A percentile compares a stretch with the other conserved stretches of the same genome.
Evolutionary conservation across 2,329 filamentous ascomycete genomes (phyloP).

Genomic region (Magnaporthiopsis rhizophila): DNA sequence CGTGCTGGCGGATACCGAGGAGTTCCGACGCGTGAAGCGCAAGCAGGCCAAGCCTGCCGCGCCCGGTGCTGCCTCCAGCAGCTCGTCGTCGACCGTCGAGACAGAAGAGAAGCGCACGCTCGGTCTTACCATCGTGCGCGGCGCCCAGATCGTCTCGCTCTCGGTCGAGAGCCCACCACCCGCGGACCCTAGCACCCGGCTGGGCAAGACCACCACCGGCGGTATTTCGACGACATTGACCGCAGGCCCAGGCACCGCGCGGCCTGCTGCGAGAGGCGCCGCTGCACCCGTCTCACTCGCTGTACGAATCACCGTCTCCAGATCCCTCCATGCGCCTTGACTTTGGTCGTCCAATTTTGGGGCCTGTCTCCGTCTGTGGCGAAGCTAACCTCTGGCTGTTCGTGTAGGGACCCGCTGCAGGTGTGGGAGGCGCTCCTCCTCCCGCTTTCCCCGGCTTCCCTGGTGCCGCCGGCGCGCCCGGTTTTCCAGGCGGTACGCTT

Average conservation of each 20-base stretch:
- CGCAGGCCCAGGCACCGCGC: slow-evolving; percentile 81
- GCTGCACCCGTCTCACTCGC: slow-evolving; percentile 68
- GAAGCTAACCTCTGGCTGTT: slow-evolving; percentile 13
- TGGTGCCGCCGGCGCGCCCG: slow-evolving; percentile 38
- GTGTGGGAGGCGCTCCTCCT: slow-evolving; percentile 66
- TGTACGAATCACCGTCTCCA: slow-evolving; percentile 33
- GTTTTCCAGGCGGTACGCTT: slow-evolving; percentile 48
- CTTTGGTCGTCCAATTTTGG: not conserved
- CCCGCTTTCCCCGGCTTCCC: slow-evolving; percentile 52
- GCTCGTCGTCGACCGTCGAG: slow-evolving; percentile 62
- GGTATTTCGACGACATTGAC: slow-evolving; percentile 63
- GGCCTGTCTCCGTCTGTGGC: slow-evolving; percentile 7
- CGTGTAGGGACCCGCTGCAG: slow-evolving; percentile 66
- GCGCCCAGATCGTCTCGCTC: slow-evolving; percentile 87
- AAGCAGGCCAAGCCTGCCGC: slow-evolving; percentile 67
- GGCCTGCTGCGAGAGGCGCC: slow-evolving; percentile 79
- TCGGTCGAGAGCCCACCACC: slow-evolving; percentile 95
- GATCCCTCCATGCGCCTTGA: not conserved
- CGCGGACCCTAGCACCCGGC: slow-evolving; percentile 81
- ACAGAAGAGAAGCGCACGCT: slow-evolving; percentile 97
- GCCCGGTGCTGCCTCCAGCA: slow-evolving; percentile 40
- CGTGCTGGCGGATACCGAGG: slow-evolving; percentile 96
- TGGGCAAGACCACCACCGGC: slow-evolving; percentile 68
- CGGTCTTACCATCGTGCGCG: slow-evolving; percentile 87
- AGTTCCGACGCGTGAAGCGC: slow-evolving; percentile 86